phyloP scores from a whole-genome alignment of 2,329 filamentous ascomycete genomes.

The Magnaporthiopsis incrustans region DNA sequence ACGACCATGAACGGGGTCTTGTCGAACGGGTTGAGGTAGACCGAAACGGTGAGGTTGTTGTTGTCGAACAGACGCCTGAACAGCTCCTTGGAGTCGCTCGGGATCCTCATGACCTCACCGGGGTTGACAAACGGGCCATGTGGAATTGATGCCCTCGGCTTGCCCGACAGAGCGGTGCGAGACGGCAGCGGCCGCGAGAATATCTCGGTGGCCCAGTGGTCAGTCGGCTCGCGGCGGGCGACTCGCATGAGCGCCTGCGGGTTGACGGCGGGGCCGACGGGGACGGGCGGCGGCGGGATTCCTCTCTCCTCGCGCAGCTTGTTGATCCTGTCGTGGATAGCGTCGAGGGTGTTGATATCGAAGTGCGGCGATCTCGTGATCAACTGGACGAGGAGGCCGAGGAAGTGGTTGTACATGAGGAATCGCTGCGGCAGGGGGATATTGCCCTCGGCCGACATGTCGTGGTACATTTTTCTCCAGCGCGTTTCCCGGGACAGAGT shows the following conservation, averaged over 20 bases:
- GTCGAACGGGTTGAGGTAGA: constrained; percentile 35
- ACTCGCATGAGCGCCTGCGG: constrained; percentile 4
- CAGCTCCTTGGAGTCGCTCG: constrained; percentile 40
- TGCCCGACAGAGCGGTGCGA: constrained; percentile 38
- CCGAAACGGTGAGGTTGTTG: constrained; percentile 44
- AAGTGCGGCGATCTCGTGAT: constrained; percentile 44
- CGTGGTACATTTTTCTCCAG: constrained; percentile 52
- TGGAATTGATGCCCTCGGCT: constrained; percentile 11
- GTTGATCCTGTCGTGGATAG: constrained; percentile 38
- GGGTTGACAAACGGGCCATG: constrained; percentile 35
- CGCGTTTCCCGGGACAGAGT: constrained; percentile 37
- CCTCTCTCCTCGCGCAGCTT: constrained; percentile 43
- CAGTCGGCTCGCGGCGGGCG: background rate
- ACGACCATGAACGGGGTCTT: constrained; percentile 39
- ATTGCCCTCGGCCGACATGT: constrained; percentile 44
- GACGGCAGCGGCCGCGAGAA: constrained; percentile 47
- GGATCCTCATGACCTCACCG: constrained; percentile 32
- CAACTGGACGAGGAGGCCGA: constrained; percentile 40
- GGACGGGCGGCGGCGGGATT: constrained; percentile 30
- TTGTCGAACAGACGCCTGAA: constrained; percentile 47
- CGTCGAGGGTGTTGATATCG: constrained; percentile 47
- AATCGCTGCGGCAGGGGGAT: constrained; percentile 45
- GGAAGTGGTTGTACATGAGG: constrained; percentile 46
- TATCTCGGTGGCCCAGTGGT: constrained; percentile 54
- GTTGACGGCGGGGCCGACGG: background rate